Base-by-base conservation (phyloP, 352 stramenopile species). In the Phytopythium delawarense region DNA sequence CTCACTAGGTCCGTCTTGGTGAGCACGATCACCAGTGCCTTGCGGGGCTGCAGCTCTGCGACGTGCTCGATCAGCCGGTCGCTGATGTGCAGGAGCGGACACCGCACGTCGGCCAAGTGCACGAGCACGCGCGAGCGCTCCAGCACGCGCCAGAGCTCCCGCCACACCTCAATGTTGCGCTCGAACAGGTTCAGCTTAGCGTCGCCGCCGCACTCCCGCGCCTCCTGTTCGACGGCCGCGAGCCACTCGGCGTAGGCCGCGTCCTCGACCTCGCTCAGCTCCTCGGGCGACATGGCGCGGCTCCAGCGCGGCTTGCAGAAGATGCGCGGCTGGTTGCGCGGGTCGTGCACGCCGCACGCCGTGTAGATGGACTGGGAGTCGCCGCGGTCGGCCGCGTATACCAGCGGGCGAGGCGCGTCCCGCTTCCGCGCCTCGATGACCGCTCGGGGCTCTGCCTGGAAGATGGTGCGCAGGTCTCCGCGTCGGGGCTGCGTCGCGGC, bases 1-100 rank as follows among this genome's bases (percentile, higher is more conserved):
- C 62, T 61, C 39, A 99, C 96, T 21, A 99, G 84, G 72, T 99
- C 98, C 46, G 98, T 97, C 75, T 99, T 99, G 61, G 99, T 99
- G n/a, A 99, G 66, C n/a, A 99, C 96, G 7, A 99, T 71, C 23
- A 99, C 79, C 57, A 99, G 78, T 13, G 87, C 76, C 74, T 99
- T 99, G 66, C 65, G 69, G 16, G 78, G 77, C 16, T 74, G 71
- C 0, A 74, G 58, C 6, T 51, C 60, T 6, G 58, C 63, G 49
- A 91, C 74, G 59, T 91, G 65, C n/a, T 54, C 66, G 55, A 91
- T 72, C 40, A 94, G 59, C 35, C 67, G 79, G 48, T 92, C 79
- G 37, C 84, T 92, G 13, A 94, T 59, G 59, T 92, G 81, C 25
- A 92, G 66, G 35, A 91, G 49, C 8, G 86, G 86, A 58, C 80